These are phyloP conservation scores for Xylaria curta DNA, from an alignment of 495 filamentous ascomycete genomes.

Conservation along the genomic window DNA sequence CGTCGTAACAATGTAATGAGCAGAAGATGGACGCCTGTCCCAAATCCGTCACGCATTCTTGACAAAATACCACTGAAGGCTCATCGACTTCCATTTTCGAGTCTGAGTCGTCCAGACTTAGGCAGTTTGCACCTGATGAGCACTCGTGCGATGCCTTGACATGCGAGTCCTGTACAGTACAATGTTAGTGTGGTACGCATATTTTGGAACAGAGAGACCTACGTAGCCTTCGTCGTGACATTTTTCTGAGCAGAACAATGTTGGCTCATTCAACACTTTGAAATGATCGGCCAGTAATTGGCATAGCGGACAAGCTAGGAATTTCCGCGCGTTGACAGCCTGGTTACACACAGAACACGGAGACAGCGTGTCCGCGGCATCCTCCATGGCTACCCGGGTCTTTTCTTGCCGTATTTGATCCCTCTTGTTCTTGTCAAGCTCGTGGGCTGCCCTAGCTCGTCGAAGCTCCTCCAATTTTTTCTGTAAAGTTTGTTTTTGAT, in stretches of 20 bases:
- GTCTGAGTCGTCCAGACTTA: conserved; percentile 33
- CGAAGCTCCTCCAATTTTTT: conserved; percentile 50
- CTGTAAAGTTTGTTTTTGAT: conserved; percentile 44
- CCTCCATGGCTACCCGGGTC: conserved; percentile 32
- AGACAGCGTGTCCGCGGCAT: conserved; percentile 43
- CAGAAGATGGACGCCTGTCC: conserved; percentile 47
- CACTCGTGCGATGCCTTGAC: conserved; percentile 35
- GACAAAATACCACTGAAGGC: conserved; percentile 42
- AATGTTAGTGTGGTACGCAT: conserved; percentile 22
- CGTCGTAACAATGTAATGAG: conserved; percentile 46
- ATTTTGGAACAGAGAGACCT: conserved; percentile 30
- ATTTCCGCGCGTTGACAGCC: conserved; percentile 33
- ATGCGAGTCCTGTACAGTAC: conserved; percentile 31
- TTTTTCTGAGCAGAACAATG: conserved; percentile 52
- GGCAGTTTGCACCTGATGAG: conserved; percentile 34
- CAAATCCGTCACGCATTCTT: conserved; percentile 46
- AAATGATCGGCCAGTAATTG: conserved; percentile 41
- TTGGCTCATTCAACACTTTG: conserved; percentile 33
- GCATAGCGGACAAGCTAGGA: conserved; percentile 50
- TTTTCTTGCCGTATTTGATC: conserved; percentile 44
- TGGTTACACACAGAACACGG: conserved; percentile 48
- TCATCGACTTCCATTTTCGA: conserved; percentile 32
- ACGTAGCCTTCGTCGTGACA: conserved; percentile 52
- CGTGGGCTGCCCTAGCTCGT: conserved; percentile 51
- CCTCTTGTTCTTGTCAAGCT: conserved; percentile 46